Conservation (phyloP, 768 basidiomycete genomes). For the Hygrocybe punicea region DNA sequence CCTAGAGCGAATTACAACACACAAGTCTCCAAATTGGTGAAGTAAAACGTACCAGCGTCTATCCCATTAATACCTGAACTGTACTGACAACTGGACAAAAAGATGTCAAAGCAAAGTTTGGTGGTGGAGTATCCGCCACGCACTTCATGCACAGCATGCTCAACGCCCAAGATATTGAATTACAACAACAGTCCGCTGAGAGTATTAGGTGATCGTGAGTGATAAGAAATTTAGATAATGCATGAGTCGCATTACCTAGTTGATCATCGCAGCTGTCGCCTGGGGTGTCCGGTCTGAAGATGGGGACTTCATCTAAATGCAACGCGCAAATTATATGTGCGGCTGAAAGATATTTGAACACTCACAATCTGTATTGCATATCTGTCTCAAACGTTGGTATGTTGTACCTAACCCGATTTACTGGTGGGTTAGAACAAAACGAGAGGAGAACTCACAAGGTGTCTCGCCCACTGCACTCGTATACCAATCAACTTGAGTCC, state of each 20-base stretch:
- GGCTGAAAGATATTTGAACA: neutral
- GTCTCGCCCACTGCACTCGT: slow-evolving; percentile 25
- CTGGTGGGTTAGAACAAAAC: neutral
- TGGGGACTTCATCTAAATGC: slow-evolving; percentile 19
- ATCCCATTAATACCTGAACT: slow-evolving; percentile 15
- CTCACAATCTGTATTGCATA: slow-evolving; percentile 23
- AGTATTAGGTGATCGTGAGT: neutral
- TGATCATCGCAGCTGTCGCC: slow-evolving; percentile 26
- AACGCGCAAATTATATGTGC: neutral
- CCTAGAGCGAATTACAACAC: neutral
- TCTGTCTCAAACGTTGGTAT: slow-evolving; percentile 25
- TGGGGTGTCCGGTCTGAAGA: slow-evolving; percentile 19
- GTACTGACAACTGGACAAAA: slow-evolving; percentile 21
- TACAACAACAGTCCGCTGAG: slow-evolving; percentile 26
- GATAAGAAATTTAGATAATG: too few relatives aligned
- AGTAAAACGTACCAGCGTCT: neutral
- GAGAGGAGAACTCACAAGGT: slow-evolving; percentile 20
- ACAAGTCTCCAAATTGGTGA: neutral
- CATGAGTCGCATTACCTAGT: slow-evolving; percentile 11
- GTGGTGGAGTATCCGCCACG: neutral
- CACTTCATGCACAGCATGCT: slow-evolving; percentile 30
- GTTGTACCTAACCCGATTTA: slow-evolving; percentile 16
- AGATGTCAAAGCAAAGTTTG: neutral
- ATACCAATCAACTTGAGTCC: slow-evolving; percentile 24
- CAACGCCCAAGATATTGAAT: slow-evolving; percentile 24